Evolutionary conservation across 768 basidiomycete genomes (phyloP).

Genomic region (Lactarius tabidus): DNA sequence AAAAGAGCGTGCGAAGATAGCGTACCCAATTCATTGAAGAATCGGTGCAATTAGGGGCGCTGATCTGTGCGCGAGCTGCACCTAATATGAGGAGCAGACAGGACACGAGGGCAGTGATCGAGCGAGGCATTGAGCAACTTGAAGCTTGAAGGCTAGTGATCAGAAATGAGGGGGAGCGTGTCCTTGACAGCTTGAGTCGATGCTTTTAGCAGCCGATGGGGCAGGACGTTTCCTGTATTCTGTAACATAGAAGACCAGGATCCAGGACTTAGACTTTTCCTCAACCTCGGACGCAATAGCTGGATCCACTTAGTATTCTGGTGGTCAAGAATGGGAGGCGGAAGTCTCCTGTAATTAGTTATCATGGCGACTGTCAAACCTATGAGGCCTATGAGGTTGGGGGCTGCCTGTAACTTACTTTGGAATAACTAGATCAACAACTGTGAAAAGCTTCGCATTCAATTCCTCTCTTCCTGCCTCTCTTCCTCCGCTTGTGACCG

Average conservation of each 20-base stretch:
- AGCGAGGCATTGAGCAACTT: neutral
- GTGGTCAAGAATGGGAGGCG: too few species aligned
- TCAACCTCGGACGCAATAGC: neutral
- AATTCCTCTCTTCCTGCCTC: too few species aligned
- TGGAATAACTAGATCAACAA: too few species aligned
- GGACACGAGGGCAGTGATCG: neutral
- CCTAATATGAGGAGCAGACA: neutral
- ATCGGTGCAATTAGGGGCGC: constrained; percentile 9
- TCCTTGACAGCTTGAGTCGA: neutral
- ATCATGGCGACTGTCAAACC: too few species aligned
- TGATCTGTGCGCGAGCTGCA: neutral
- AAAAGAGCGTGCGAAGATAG: neutral
- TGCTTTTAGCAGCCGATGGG: neutral
- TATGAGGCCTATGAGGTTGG: too few species aligned
- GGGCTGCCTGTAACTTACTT: too few species aligned
- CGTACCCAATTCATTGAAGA: constrained; percentile 14
- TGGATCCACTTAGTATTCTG: too few species aligned
- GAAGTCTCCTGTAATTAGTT: too few species aligned
- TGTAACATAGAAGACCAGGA: neutral
- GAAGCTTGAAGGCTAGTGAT: neutral
- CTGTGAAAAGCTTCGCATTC: too few species aligned
- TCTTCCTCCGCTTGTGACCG: too few species aligned
- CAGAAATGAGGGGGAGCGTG: neutral
- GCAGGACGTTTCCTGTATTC: neutral
- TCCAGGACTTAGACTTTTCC: neutral